Base-by-base conservation (phyloP, 352 stramenopile genomes). In the Phytopythium delawarense region DNA sequence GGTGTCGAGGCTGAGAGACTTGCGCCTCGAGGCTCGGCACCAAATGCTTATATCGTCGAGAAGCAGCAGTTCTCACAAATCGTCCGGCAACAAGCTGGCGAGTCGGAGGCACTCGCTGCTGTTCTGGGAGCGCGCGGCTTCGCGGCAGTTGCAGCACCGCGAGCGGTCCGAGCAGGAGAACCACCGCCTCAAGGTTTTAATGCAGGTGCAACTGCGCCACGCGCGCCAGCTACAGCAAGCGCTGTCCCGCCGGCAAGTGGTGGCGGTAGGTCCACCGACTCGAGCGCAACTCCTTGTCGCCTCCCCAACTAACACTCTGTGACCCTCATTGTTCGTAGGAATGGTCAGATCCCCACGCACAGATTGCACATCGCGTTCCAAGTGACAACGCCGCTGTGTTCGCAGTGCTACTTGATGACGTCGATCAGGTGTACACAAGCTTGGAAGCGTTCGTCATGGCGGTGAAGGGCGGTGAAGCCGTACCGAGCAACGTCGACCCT, bases 91-190 rank as follows among this genome's bases (percentile, higher is more conserved):
- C 20, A 34, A 58, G 13, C 8, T n/a, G 13, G 7, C 1, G 1
- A 23, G 32, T 18, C 52, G 52, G 20, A 7, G 23, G 20, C 20
- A 48, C 9, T 46, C 52, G 11, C 52, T 58, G 32, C n/a, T 58
- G 20, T 58, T 58, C 21, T 79, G 72, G 72, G 66, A 79, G 50
- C 67, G 68, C 20, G 66, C 69, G 20, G 72, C 72, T 1, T 51
- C 56, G 37, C 61, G 50, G 15, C 66, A 79, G 50, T 54, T 57
- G 44, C 62, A 63, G n/a, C 63, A 71, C 40, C 69, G 69, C 18
- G 34, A 72, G 42, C 51, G 40, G 34, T 62, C 70, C 11, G 64
- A 78, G 48, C 60, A 62, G 9, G 61, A 77, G 45, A 79, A 79
- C 61, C 55, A 51, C 28, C 51, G 69, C 46, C 58, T 79, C 2